Percentiles rank a stretch among this genome's conserved stretches.
Conservation (phyloP, 2,329 filamentous ascomycete genomes). For the Fusarium oligoseptatum region DNA sequence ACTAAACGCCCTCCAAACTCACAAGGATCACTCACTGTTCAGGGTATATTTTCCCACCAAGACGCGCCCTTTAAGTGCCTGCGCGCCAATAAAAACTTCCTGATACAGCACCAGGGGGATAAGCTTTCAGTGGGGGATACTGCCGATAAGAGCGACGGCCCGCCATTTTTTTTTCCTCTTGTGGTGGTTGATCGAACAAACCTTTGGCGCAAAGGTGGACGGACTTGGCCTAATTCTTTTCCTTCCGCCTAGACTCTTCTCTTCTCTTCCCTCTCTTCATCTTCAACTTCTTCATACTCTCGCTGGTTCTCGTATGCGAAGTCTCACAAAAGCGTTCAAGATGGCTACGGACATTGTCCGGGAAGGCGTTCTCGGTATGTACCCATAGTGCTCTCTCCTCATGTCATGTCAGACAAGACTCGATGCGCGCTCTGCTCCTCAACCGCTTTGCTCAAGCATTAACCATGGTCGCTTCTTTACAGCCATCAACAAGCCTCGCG, state of each 20-base stretch:
- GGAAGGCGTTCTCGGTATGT: slow-evolving; percentile 71
- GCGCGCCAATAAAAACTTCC: slow-evolving; percentile 21
- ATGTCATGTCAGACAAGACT: slow-evolving; percentile 7
- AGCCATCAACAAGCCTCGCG: slow-evolving; percentile 95
- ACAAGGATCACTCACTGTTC: not conserved
- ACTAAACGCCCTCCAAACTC: slow-evolving; percentile 16
- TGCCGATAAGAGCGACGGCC: slow-evolving; percentile 35
- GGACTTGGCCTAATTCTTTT: slow-evolving; percentile 20
- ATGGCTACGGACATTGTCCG: slow-evolving; percentile 68
- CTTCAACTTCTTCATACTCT: slow-evolving; percentile 14
- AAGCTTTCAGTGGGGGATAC: slow-evolving; percentile 27
- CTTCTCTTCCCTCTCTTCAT: slow-evolving; percentile 19
- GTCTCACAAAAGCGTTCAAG: slow-evolving; percentile 53
- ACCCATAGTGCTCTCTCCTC: slow-evolving; percentile 2
- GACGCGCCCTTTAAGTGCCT: slow-evolving; percentile 34
- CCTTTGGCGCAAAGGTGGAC: slow-evolving; percentile 20
- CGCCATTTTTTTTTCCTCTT: not conserved
- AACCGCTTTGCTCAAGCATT: slow-evolving; percentile 14
- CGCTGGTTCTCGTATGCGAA: slow-evolving; percentile 50
- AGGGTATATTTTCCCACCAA: slow-evolving; percentile 1
- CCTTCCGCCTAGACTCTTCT: slow-evolving; percentile 26
- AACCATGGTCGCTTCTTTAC: slow-evolving; percentile 25
- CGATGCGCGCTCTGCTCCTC: not conserved
- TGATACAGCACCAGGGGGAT: slow-evolving; percentile 18
- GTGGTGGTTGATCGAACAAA: not conserved